Percentiles rank a stretch among this genome's conserved stretches.
Conservation (phyloP, 768 basidiomycete genomes). For the Trametes coccinea region DNA sequence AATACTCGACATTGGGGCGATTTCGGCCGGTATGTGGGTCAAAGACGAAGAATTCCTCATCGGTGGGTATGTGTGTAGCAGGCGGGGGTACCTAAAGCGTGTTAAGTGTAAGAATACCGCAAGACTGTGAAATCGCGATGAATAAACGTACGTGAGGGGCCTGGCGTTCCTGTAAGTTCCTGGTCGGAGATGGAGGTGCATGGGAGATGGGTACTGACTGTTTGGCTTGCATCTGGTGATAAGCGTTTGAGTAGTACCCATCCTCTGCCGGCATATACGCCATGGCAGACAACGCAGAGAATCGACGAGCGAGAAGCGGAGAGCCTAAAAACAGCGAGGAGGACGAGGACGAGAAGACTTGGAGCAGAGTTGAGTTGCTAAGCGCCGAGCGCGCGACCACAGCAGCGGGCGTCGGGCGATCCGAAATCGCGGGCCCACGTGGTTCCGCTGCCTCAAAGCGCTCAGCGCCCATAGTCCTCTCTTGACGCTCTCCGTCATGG, state of each 20-base stretch:
- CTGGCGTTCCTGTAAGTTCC: slow-evolving; percentile 36
- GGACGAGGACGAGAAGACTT: too few relatives aligned
- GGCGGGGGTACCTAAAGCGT: slow-evolving; percentile 27
- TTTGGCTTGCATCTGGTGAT: slow-evolving; percentile 22
- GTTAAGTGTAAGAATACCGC: background rate
- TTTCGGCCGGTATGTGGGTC: slow-evolving; percentile 50
- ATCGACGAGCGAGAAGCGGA: background rate
- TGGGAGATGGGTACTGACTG: slow-evolving; percentile 20
- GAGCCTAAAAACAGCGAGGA: background rate
- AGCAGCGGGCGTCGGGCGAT: too few relatives aligned
- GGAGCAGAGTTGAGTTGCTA: too few relatives aligned
- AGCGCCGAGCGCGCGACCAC: too few relatives aligned
- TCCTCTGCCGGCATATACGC: background rate
- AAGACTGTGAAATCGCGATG: too few relatives aligned
- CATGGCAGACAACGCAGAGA: slow-evolving; percentile 1
- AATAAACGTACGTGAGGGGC: slow-evolving; percentile 37
- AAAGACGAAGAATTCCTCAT: slow-evolving; percentile 31
- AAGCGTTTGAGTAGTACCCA: slow-evolving; percentile 24
- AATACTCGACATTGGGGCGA: slow-evolving; percentile 73
- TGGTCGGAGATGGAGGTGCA: slow-evolving; percentile 23
- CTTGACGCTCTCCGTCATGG: too few relatives aligned
- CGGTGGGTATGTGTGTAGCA: slow-evolving; percentile 21
- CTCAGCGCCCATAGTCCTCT: too few relatives aligned
- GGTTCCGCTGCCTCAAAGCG: too few relatives aligned
- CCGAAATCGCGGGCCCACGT: too few relatives aligned